phyloP scores from a whole-genome alignment of 306 rosid species.

The Quercus ilex region DNA sequence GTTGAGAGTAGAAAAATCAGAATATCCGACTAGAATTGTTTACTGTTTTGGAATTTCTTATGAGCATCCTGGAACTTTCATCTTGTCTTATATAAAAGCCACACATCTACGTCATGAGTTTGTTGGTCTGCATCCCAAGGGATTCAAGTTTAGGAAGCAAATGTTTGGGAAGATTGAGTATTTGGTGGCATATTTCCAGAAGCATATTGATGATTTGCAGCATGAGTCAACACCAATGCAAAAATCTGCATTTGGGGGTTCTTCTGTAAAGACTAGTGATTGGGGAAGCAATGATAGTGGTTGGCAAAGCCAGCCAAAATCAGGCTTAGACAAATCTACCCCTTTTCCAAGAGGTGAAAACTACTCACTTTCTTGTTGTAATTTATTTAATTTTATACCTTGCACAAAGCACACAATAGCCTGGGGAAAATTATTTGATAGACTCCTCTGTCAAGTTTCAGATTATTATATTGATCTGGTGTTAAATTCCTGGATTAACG shows the following conservation, averaged over 20 bases:
- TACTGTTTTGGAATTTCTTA: conserved; percentile 42
- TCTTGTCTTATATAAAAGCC: conserved; percentile 41
- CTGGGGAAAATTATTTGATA: too few species aligned
- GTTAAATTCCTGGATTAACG: too few species aligned
- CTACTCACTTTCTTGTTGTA: not conserved
- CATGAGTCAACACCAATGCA: not conserved
- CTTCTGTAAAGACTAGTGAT: not conserved
- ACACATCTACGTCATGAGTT: conserved; percentile 41
- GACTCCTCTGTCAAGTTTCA: too few species aligned
- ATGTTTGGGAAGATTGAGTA: conserved; percentile 34
- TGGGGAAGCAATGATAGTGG: conserved; percentile 5
- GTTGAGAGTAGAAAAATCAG: conserved; percentile 37
- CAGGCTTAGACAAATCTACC: conserved; percentile 12
- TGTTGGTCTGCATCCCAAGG: conserved; percentile 43
- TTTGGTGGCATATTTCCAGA: conserved; percentile 40
- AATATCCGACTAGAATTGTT: conserved; percentile 38
- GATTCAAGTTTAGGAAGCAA: conserved; percentile 51
- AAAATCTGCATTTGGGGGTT: conserved; percentile 14
- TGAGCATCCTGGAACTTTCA: conserved; percentile 48
- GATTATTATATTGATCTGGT: too few species aligned
- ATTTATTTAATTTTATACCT: not conserved
- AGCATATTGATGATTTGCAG: conserved; percentile 38
- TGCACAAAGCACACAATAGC: not conserved
- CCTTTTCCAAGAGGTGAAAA: not conserved
- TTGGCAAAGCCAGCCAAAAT: conserved; percentile 2